Conservation (phyloP, 2,329 filamentous ascomycete genomes). For the Triangularia setosa region DNA sequence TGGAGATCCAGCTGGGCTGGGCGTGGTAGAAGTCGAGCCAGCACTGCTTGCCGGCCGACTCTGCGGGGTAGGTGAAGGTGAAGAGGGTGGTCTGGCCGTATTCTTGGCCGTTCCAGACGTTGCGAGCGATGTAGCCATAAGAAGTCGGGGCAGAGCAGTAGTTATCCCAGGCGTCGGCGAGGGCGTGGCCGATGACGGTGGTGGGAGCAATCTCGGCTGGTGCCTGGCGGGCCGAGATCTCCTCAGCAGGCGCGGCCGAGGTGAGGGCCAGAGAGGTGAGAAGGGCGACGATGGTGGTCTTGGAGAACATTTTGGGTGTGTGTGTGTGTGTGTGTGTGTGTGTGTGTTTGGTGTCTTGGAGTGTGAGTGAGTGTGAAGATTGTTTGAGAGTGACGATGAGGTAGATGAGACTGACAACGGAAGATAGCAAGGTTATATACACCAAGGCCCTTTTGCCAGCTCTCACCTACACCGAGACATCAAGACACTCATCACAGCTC, state of each 20-base stretch:
- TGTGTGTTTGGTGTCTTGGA: not conserved
- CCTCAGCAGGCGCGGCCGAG: not conserved
- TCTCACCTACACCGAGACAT: not conserved
- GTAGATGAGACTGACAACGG: not conserved
- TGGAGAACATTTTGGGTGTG: conserved; percentile 4
- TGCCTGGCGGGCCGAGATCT: not conserved
- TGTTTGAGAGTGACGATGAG: not conserved
- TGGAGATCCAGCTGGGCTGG: not conserved
- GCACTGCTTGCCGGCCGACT: conserved; percentile 3
- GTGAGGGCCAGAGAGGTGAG: not conserved
- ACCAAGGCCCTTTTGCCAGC: not conserved
- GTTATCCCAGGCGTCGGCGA: conserved; percentile 9
- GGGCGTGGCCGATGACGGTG: conserved; percentile 9
- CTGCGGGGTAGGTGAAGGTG: conserved; percentile 13
- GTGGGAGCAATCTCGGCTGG: conserved; percentile 9
- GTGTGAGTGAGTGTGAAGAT: not conserved
- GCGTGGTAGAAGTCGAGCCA: conserved; percentile 15
- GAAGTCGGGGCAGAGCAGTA: conserved; percentile 2
- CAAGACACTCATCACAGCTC: not conserved
- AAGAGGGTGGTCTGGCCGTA: conserved; percentile 9
- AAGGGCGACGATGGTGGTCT: conserved; percentile 4
- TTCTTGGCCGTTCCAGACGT: not conserved
- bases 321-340: too few species aligned
- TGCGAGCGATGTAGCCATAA: not conserved
- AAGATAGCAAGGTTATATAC: not conserved